Evolutionary conservation across 495 filamentous ascomycete genomes (phyloP).

Genomic region (Collariella sp.): DNA sequence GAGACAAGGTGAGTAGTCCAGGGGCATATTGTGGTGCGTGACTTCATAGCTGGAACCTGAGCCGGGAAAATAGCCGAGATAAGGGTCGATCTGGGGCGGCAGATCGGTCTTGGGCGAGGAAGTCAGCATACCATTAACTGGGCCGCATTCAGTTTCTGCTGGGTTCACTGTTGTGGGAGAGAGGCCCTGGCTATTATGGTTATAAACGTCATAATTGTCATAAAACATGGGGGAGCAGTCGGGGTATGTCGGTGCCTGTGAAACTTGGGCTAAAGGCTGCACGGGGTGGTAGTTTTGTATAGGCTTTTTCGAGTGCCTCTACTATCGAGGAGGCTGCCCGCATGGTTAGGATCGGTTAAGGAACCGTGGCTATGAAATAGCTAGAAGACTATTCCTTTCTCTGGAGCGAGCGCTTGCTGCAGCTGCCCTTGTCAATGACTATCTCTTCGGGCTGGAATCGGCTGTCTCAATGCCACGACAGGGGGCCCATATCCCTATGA

Average conservation of each 20-base stretch:
- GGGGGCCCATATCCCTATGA: too few relatives aligned
- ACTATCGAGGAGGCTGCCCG: conserved; percentile 36
- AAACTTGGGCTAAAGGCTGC: conserved; percentile 21
- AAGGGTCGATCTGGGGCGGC: conserved; percentile 25
- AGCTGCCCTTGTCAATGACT: too few relatives aligned
- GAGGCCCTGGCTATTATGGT: conserved; percentile 25
- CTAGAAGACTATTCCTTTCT: too few relatives aligned
- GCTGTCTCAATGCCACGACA: too few relatives aligned
- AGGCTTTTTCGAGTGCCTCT: conserved; percentile 30
- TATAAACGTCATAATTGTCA: conserved; percentile 23
- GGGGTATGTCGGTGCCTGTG: conserved; percentile 39
- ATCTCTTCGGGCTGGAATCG: too few relatives aligned
- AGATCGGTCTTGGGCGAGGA: conserved; percentile 26
- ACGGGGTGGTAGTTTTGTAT: conserved; percentile 25
- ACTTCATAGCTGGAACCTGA: conserved; percentile 22
- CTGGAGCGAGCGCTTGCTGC: too few relatives aligned
- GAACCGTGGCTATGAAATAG: too few relatives aligned
- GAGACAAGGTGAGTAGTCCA: conserved; percentile 16
- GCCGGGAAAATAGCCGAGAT: conserved; percentile 26
- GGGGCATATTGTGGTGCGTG: conserved; percentile 17
- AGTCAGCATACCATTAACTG: conserved; percentile 25
- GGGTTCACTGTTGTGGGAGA: conserved; percentile 32
- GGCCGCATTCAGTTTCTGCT: conserved; percentile 17
- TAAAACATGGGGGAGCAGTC: conserved; percentile 34
- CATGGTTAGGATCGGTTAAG: too few relatives aligned